A percentile compares a stretch with the other conserved stretches of the same genome.
Evolutionary conservation across 768 basidiomycete genomes (phyloP).

Genomic region (Suillus subaureus): DNA sequence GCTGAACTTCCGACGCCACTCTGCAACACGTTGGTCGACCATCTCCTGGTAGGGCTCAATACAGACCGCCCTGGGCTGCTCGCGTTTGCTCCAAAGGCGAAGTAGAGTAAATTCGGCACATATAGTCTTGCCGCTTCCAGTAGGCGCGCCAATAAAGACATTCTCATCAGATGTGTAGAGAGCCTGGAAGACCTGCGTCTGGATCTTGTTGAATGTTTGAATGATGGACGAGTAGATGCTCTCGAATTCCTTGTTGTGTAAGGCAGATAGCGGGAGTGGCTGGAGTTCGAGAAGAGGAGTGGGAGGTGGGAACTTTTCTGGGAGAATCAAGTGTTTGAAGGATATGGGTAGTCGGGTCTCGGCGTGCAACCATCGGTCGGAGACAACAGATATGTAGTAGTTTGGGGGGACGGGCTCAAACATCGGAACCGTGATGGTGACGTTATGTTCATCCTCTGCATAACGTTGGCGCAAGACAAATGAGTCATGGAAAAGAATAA

Average conservation of each 20-base stretch:
- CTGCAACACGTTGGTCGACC: conserved; percentile 87
- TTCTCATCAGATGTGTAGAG: conserved; percentile 96
- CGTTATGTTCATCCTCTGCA: conserved; percentile 90
- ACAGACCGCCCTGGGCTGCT: conserved; percentile 85
- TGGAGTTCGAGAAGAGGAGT: conserved; percentile 95
- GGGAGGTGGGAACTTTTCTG: conserved; percentile 93
- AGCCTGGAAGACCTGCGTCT: conserved; percentile 98
- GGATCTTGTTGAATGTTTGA: conserved; percentile 95
- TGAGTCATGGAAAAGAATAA: conserved; percentile 91
- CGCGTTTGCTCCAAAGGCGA: conserved; percentile 89
- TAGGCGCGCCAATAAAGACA: conserved; percentile 94
- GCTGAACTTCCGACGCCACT: conserved; percentile 88
- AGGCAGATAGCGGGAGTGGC: conserved; percentile 81
- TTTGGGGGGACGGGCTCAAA: conserved; percentile 97
- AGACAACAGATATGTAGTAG: conserved; percentile 94
- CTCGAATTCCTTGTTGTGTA: conserved; percentile 94
- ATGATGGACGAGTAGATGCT: conserved; percentile 80
- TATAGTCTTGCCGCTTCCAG: conserved; percentile 96
- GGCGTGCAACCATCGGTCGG: conserved; percentile 94
- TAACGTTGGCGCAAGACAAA: conserved; percentile 93
- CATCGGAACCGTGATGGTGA: conserved; percentile 95
- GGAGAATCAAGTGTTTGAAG: conserved; percentile 97
- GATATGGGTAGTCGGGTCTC: conserved; percentile 95
- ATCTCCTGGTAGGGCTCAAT: conserved; percentile 98
- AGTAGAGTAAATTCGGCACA: conserved; percentile 96